phyloP scores from a whole-genome alignment of 202 grass and related monocot species.

The Schoenoplectus triqueter region DNA sequence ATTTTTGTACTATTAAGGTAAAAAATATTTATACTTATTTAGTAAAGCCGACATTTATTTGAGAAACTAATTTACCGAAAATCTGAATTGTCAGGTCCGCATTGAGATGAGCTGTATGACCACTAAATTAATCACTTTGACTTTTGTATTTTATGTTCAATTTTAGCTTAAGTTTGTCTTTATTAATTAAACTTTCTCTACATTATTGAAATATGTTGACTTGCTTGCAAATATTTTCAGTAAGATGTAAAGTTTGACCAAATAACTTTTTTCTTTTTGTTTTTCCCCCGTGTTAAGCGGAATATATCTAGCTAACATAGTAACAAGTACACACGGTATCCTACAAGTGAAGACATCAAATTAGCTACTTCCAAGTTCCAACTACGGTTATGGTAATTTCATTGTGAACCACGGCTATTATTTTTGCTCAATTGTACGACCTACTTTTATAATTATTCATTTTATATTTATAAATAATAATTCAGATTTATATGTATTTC shows the following conservation, averaged over 20 bases:
- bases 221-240: not conserved
- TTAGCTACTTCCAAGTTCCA: too few relatives aligned
- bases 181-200: not conserved
- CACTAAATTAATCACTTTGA: not conserved
- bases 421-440: too few relatives aligned
- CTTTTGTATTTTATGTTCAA: not conserved
- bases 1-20: not conserved
- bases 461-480: too few relatives aligned
- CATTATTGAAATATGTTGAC: conserved; percentile 4
- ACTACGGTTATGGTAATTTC: too few relatives aligned
- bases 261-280: not conserved
- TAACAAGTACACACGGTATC: not conserved
- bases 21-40: too few relatives aligned
- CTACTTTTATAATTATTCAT: too few relatives aligned
- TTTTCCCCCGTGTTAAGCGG: not conserved
- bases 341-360: too few relatives aligned
- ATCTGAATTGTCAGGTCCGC: not conserved
- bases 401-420: too few relatives aligned
- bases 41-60: not conserved
- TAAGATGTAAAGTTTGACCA: conserved; percentile 4
- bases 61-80: not conserved
- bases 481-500: too few relatives aligned
- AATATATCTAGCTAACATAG: not conserved
- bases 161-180: not conserved
- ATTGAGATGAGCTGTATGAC: conserved; percentile 3